Evolutionary conservation across 75 land plant species (phyloP).

Genomic region (Adiantum capillusveneris): DNA sequence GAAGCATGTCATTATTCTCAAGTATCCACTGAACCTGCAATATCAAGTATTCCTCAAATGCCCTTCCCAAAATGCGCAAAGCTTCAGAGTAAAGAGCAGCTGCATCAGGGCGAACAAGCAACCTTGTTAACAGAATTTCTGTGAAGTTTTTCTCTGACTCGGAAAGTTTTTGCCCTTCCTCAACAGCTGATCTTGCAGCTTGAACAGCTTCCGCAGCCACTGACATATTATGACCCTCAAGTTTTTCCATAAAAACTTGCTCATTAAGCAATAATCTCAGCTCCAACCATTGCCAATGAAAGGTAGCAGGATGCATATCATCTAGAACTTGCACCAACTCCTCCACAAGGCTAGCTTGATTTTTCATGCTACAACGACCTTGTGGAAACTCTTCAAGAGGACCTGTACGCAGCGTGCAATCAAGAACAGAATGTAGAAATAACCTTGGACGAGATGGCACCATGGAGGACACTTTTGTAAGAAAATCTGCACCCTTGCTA

Average conservation of each 20-base stretch:
- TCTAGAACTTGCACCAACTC: slow-evolving; percentile 73
- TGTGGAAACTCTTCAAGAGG: slow-evolving; percentile 21
- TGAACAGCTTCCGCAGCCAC: slow-evolving; percentile 70
- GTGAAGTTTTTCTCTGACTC: slow-evolving; percentile 84
- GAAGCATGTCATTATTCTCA: slow-evolving; percentile 58
- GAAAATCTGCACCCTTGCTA: slow-evolving; percentile 44
- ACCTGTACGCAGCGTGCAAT: slow-evolving; percentile 46
- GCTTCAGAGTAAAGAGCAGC: slow-evolving; percentile 87
- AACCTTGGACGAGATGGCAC: slow-evolving; percentile 76
- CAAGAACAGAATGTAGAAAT: slow-evolving; percentile 78
- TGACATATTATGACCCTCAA: slow-evolving; percentile 45
- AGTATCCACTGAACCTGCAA: slow-evolving; percentile 80
- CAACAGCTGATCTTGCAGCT: slow-evolving; percentile 48
- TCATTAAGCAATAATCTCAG: slow-evolving; percentile 88
- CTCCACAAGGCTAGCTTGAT: slow-evolving; percentile 30
- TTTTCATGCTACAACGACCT: slow-evolving; percentile 12
- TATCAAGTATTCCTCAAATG: slow-evolving; percentile 71
- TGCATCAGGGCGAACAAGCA: slow-evolving; percentile 93
- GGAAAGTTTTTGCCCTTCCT: slow-evolving; percentile 41
- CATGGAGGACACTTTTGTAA: slow-evolving; percentile 48
- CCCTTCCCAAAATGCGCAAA: slow-evolving; percentile 66
- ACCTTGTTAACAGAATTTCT: slow-evolving; percentile 66
- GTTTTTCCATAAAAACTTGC: slow-evolving; percentile 73
- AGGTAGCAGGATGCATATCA: slow-evolving; percentile 85
- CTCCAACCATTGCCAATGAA: slow-evolving; percentile 99